A percentile compares a stretch with the other conserved stretches of the same genome.
These are phyloP conservation scores for Colletotrichum gigasporum DNA, from an alignment of 2,329 filamentous ascomycete species.

Conservation along the genomic window DNA sequence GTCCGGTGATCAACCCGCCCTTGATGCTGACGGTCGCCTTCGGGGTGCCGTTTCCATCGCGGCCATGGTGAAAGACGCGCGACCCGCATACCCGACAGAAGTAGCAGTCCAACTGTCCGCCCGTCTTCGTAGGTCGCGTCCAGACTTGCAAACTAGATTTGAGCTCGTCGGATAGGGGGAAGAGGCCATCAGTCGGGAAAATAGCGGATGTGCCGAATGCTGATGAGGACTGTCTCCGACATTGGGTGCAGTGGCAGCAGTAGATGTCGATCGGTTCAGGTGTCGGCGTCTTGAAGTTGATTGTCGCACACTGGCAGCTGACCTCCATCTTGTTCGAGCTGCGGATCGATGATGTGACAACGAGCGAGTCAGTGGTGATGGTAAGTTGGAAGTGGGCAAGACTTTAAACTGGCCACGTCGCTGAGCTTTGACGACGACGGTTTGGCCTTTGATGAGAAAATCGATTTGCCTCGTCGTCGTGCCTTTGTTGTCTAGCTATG, in stretches of 20 bases:
- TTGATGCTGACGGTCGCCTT: slow-evolving; percentile 53
- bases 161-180: slow-evolving; percentile 48
- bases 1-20: slow-evolving; percentile 53
- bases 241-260: slow-evolving; percentile 58
- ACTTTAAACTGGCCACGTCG: neutral
- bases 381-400: slow-evolving; percentile 31
- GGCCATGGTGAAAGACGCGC: slow-evolving; percentile 56
- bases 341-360: too few species aligned
- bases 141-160: slow-evolving; percentile 45
- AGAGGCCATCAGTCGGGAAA: slow-evolving; percentile 50
- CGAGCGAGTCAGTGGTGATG: too few species aligned
- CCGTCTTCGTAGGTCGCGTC: slow-evolving; percentile 49
- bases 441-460: neutral
- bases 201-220: slow-evolving; percentile 57
- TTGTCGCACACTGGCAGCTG: slow-evolving; percentile 50
- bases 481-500: neutral
- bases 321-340: too few species aligned
- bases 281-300: slow-evolving; percentile 46
- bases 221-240: slow-evolving; percentile 54
- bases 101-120: slow-evolving; percentile 53
- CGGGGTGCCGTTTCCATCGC: slow-evolving; percentile 47
- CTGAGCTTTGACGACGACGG: neutral
- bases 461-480: neutral
- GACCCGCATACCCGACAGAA: slow-evolving; percentile 54
- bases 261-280: slow-evolving; percentile 47